Conservation (phyloP, 495 filamentous ascomycete genomes). For the Hypomontagnella submonticulosa region DNA sequence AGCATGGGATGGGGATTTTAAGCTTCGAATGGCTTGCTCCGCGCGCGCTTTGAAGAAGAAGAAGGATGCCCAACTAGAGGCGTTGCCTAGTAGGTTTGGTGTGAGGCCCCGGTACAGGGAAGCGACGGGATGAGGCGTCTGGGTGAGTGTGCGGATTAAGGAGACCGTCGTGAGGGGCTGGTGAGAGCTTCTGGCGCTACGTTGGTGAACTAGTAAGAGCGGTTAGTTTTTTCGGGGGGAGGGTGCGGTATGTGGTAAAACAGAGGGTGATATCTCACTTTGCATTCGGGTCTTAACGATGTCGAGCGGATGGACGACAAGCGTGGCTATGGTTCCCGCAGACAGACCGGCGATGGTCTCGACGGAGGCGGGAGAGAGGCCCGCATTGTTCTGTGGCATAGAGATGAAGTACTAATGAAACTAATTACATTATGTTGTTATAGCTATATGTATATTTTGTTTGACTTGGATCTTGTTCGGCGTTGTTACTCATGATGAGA, state of each 20-base stretch:
- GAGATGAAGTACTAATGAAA: conserved; percentile 21
- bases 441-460: conserved; percentile 4
- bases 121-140: conserved; percentile 59
- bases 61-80: conserved; percentile 89
- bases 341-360: conserved; percentile 92
- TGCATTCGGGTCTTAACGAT: conserved; percentile 96
- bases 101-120: conserved; percentile 89
- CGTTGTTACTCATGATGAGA: conserved; percentile 6
- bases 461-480: conserved; percentile 1
- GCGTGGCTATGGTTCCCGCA: conserved; percentile 85
- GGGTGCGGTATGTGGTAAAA: background rate
- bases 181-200: conserved; percentile 43
- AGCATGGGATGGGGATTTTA: conserved; percentile 33
- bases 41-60: conserved; percentile 72
- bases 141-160: conserved; percentile 56
- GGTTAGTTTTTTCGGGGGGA: conserved; percentile 4
- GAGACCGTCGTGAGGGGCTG: conserved; percentile 53
- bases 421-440: conserved; percentile 23
- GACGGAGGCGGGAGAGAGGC: conserved; percentile 78
- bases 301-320: conserved; percentile 88
- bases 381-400: conserved; percentile 60
- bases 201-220: conserved; percentile 51
- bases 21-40: conserved; percentile 51
- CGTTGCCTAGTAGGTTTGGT: conserved; percentile 92
- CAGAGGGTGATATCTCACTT: conserved; percentile 59